Conservation (phyloP, 1,139 yeast genomes). For the Geotrichum aggregatum region DNA sequence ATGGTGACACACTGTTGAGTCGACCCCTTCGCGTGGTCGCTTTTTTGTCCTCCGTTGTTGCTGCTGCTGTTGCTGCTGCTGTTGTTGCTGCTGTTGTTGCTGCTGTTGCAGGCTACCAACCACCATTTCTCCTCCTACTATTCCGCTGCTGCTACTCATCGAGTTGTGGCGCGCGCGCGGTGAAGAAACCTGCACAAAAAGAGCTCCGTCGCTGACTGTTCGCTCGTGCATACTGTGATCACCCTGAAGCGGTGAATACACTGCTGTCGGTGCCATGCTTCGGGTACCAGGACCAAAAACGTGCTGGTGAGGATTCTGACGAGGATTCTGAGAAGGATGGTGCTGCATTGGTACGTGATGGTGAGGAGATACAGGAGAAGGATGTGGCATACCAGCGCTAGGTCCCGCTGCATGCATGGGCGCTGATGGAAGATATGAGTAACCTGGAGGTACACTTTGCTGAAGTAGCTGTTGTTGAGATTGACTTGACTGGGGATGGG, state of each 20-base stretch:
- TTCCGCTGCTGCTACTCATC: neutral
- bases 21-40: constrained; percentile 19
- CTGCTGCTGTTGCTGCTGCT: constrained; percentile 7
- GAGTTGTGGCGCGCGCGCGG: neutral
- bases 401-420: neutral
- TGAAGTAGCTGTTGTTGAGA: constrained; percentile 6
- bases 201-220: neutral
- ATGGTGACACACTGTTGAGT: constrained; percentile 47
- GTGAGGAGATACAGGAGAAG: neutral
- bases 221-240: neutral
- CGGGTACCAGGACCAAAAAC: neutral
- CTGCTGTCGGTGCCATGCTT: neutral
- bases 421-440: neutral
- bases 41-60: constrained; percentile 12
- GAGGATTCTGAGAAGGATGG: neutral
- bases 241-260: neutral
- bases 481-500: constrained; percentile 1
- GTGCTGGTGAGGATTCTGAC: neutral
- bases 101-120: neutral
- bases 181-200: neutral
- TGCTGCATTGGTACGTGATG: neutral
- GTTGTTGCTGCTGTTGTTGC: neutral
- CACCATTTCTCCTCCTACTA: neutral
- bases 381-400: neutral
- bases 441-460: constrained; percentile 1